phyloP scores from a whole-genome alignment of 495 filamentous ascomycete species.

The Hypoxylon intermedium region DNA sequence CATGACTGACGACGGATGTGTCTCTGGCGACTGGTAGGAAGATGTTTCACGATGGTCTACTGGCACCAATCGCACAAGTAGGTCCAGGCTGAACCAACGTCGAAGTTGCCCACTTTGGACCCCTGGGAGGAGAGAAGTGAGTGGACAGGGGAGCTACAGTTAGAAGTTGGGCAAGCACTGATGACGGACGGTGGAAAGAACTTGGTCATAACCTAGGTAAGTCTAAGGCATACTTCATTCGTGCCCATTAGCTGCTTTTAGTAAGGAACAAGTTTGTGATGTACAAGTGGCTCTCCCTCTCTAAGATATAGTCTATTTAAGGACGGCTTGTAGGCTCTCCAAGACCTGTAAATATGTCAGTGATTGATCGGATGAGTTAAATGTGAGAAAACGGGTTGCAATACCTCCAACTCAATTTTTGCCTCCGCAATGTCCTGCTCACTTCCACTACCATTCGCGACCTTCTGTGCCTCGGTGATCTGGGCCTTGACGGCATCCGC shows the following conservation, averaged over 20 bases:
- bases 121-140: background rate
- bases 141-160: slow-evolving; percentile 22
- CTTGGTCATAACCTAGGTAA: background rate
- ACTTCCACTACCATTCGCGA: slow-evolving; percentile 86
- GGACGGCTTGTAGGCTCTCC: slow-evolving; percentile 74
- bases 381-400: slow-evolving; percentile 3
- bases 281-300: slow-evolving; percentile 37
- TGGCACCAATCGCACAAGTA: background rate
- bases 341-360: slow-evolving; percentile 62
- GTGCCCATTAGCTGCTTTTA: slow-evolving; percentile 23
- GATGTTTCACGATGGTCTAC: background rate
- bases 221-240: slow-evolving; percentile 36
- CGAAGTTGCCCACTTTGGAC: background rate
- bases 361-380: background rate
- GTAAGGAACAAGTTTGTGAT: slow-evolving; percentile 42
- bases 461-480: slow-evolving; percentile 93
- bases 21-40: slow-evolving; percentile 1
- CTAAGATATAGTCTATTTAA: slow-evolving; percentile 65
- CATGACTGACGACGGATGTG: slow-evolving; percentile 19
- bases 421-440: slow-evolving; percentile 98
- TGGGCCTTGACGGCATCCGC: slow-evolving; percentile 79
- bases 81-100: slow-evolving; percentile 1
- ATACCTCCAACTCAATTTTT: slow-evolving; percentile 97
- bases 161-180: slow-evolving; percentile 13
- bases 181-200: slow-evolving; percentile 9